These are phyloP conservation scores for Populus hybrid DNA, from an alignment of 441 rosid genomes.

Conservation along the genomic window DNA sequence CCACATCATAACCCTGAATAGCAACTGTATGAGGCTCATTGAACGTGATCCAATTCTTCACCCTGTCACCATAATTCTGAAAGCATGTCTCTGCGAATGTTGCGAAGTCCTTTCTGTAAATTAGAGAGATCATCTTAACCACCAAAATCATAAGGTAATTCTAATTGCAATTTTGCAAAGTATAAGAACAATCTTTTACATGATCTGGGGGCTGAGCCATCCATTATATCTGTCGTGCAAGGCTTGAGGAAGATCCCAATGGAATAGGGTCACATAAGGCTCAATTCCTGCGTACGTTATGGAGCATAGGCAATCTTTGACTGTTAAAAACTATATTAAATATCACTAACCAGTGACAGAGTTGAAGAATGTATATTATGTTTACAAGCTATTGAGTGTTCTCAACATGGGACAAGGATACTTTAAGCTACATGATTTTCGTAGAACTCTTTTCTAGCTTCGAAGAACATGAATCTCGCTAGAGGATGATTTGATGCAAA, in stretches of 20 bases:
- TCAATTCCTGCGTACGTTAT: constrained; percentile 19
- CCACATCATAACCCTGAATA: constrained; percentile 31
- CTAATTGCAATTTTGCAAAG: not conserved
- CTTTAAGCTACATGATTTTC: not conserved
- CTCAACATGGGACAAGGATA: not conserved
- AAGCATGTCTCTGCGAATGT: constrained; percentile 32
- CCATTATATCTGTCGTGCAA: constrained; percentile 36
- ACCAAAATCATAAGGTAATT: not conserved
- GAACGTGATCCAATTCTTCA: constrained; percentile 38
- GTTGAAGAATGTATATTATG: not conserved
- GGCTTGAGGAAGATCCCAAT: constrained; percentile 44
- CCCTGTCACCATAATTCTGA: constrained; percentile 31
- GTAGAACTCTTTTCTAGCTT: not conserved
- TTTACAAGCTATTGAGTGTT: not conserved
- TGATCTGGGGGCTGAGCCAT: constrained; percentile 30
- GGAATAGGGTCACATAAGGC: constrained; percentile 42
- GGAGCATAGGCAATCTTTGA: not conserved
- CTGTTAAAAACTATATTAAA: not conserved
- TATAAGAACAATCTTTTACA: constrained; percentile 17
- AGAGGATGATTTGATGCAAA: constrained; percentile 24
- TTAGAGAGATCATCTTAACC: not conserved
- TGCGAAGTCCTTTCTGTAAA: constrained; percentile 28
- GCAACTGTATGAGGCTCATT: constrained; percentile 36
- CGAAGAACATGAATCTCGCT: not conserved
- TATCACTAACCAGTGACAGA: not conserved